Conservation (phyloP, 176 grass and related monocot genomes). For the Coix lacrymajobi region DNA sequence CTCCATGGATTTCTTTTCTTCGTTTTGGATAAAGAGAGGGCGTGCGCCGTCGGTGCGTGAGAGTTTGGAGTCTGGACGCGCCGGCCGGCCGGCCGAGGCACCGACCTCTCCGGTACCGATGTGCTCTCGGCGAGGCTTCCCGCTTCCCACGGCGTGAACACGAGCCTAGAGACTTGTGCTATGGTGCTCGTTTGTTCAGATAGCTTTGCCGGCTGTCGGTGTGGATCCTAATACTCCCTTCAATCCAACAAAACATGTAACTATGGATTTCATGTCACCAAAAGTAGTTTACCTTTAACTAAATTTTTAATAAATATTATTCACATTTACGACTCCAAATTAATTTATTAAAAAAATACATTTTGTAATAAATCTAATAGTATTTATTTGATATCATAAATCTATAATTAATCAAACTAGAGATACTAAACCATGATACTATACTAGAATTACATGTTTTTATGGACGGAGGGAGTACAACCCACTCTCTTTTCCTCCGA, state of each 20-base stretch:
- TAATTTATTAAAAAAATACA: no score
- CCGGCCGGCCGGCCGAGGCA: constrained; percentile 1
- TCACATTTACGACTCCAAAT: no score
- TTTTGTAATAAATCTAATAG: no score
- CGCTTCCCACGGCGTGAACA: not conserved
- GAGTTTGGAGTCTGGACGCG: not conserved
- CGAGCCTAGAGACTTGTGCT: not conserved
- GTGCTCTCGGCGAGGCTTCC: not conserved
- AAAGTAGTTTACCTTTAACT: no score
- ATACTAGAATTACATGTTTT: no score
- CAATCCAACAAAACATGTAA: no score
- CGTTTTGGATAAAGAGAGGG: not conserved
- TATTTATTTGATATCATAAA: no score
- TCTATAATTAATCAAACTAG: no score
- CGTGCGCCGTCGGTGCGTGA: not conserved
- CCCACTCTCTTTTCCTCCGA: not conserved
- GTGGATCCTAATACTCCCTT: not conserved
- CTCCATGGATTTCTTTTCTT: not conserved
- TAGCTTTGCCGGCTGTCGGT: not conserved
- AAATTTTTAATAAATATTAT: no score
- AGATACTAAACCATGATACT: no score
- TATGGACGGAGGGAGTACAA: no score
- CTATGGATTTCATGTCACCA: no score
- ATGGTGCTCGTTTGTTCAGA: not conserved
- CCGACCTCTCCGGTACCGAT: constrained; percentile 10